Evolutionary conservation across 352 stramenopile species (phyloP).

Genomic region (Phytopythium montanum): DNA sequence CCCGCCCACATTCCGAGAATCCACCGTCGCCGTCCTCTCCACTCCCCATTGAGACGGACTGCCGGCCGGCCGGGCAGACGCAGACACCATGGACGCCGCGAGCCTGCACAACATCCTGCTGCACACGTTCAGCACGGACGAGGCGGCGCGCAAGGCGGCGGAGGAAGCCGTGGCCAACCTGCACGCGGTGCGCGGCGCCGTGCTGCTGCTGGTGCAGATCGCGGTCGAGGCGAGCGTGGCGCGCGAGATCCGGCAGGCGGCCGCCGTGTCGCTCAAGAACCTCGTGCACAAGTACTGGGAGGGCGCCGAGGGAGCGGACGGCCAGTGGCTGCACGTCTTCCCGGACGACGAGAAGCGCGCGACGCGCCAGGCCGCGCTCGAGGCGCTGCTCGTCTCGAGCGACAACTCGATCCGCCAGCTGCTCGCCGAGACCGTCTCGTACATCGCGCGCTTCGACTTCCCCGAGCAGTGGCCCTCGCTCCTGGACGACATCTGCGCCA

Average conservation of each 20-base stretch:
- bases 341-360: slow-evolving; percentile 63
- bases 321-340: slow-evolving; percentile 67
- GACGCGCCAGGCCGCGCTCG: slow-evolving; percentile 68
- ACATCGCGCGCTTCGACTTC: slow-evolving; percentile 95
- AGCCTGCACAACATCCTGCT: slow-evolving; percentile 88
- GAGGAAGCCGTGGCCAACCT: slow-evolving; percentile 73
- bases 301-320: slow-evolving; percentile 62
- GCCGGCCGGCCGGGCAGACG: no score
- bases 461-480: slow-evolving; percentile 62
- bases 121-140: slow-evolving; percentile 82
- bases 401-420: slow-evolving; percentile 52
- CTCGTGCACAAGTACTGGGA: slow-evolving; percentile 95
- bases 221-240: slow-evolving; percentile 64
- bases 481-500: slow-evolving; percentile 82
- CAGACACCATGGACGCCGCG: slow-evolving; percentile 83
- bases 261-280: slow-evolving; percentile 95
- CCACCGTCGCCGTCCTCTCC: no score
- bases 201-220: slow-evolving; percentile 83
- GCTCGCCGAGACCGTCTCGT: slow-evolving; percentile 93
- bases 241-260: slow-evolving; percentile 89
- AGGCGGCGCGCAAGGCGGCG: slow-evolving; percentile 63
- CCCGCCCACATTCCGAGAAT: no score
- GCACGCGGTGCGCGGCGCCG: slow-evolving; percentile 65
- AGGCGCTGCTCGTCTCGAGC: slow-evolving; percentile 46
- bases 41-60: no score